Evolutionary conservation across 257 asterid genomes (phyloP), one percentile per base, ranked within the genome.

Genomic region (Nicotiana attenuata): DNA sequence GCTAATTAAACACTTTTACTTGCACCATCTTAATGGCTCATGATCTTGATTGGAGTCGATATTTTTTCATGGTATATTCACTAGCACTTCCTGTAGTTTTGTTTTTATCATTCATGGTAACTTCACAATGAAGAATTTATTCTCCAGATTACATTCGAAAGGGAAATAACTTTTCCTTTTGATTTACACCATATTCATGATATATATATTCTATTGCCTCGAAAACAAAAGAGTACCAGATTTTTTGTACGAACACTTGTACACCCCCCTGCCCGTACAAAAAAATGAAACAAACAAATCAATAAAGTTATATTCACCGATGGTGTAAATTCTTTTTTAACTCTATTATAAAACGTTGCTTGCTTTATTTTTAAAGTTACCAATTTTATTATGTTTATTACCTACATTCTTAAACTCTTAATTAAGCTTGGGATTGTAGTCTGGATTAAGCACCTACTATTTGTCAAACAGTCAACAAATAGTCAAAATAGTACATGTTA

Each of bases 61-160:
- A 24, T 75, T 63, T n/a, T 65, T 16, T 15, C n/a, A 10, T 56
- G 80, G 80, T 29, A 84, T 84, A 84, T 84, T 31, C 81, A 50
- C 24, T 15, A 17, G 78, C 82, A 80, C 78, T 83, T 63, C 31
- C 11, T 10, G 38, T 20, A 81, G 53, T 68, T 53, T 20, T 29
- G 53, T 10, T 80, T 69, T 79, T 29, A 69, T 59, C 67, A 80
- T 79, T 59, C n/a, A 60, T 11, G 11, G 45, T 20, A 65, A 61
- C 26, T 45, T 83, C 35, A 76, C 26, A 66, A 35, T 11, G 28
- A 79, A 83, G 83, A 79, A 80, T 53, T 79, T 83, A 79, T 83
- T 83, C 86, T 28, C 22, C 65, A 41, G 10, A 55, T 75, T 64
- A 50, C 68, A 71, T 82, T 8, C 78, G 50, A 9, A 77, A 47